These are phyloP conservation scores for Alternaria atra DNA, from an alignment of 2,329 filamentous ascomycete species.

Conservation along the genomic window DNA sequence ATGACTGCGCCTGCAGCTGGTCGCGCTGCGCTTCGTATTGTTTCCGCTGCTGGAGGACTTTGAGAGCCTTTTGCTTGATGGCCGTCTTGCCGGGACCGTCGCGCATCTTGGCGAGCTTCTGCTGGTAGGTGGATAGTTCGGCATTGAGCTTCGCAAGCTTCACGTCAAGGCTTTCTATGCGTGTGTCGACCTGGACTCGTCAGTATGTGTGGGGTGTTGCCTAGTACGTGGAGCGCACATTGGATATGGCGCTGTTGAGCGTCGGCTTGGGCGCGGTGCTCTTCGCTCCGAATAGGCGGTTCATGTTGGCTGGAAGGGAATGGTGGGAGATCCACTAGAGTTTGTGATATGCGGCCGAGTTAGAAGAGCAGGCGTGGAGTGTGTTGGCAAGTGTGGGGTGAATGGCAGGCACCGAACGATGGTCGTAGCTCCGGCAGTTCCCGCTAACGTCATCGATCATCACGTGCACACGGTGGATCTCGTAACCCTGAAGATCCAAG, in stretches of 20 bases:
- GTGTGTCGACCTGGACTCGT: constrained; percentile 72
- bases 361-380: background rate
- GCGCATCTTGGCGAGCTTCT: constrained; percentile 89
- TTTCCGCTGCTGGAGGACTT: constrained; percentile 90
- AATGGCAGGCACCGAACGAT: constrained; percentile 16
- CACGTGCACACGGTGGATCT: constrained; percentile 10
- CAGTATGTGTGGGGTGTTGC: constrained; percentile 21
- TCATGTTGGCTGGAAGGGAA: constrained; percentile 68
- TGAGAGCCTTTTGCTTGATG: constrained; percentile 92
- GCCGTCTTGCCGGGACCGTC: constrained; percentile 93
- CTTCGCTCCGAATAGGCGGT: constrained; percentile 92
- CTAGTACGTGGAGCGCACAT: constrained; percentile 62
- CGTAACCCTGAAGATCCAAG: background rate
- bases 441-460: constrained; percentile 17
- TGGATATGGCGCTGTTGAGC: constrained; percentile 81
- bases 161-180: constrained; percentile 88
- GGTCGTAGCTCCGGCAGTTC: constrained; percentile 17
- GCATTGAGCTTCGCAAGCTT: constrained; percentile 92
- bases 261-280: constrained; percentile 88
- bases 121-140: constrained; percentile 87
- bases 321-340: background rate
- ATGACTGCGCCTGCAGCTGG: constrained; percentile 91
- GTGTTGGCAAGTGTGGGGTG: constrained; percentile 17
- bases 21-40: constrained; percentile 94
- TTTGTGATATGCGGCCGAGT: background rate